A percentile compares a stretch with the other conserved stretches of the same genome.
These are phyloP conservation scores for Trichoderma koningii DNA, from an alignment of 2,329 filamentous ascomycete species.

Conservation along the genomic window DNA sequence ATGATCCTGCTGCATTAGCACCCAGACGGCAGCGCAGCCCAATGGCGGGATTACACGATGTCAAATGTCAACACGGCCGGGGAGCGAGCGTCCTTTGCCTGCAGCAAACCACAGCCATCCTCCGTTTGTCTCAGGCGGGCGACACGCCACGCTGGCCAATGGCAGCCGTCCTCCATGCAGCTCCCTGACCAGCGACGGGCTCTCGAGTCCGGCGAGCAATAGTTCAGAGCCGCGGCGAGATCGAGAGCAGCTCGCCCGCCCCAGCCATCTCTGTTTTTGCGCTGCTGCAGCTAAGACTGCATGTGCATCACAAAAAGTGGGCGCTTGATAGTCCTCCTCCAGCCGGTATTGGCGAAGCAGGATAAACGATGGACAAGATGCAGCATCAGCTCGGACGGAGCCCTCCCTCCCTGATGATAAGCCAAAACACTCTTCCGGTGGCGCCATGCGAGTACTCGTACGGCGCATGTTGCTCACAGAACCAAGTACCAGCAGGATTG, in stretches of 20 bases:
- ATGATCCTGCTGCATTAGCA: slow-evolving; percentile 30
- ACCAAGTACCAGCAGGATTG: background rate
- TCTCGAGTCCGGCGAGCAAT: slow-evolving; percentile 11
- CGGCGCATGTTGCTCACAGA: slow-evolving; percentile 1
- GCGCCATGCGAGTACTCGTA: slow-evolving; percentile 18
- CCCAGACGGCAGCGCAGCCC: slow-evolving; percentile 30
- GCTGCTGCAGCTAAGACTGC: slow-evolving; percentile 26
- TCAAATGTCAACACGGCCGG: slow-evolving; percentile 32
- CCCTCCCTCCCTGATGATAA: slow-evolving; percentile 24
- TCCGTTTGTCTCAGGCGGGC: slow-evolving; percentile 18
- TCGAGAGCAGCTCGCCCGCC: slow-evolving; percentile 16
- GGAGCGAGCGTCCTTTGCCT: slow-evolving; percentile 21
- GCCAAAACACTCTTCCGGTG: slow-evolving; percentile 21
- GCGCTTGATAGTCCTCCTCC: slow-evolving; percentile 20
- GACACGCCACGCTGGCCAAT: slow-evolving; percentile 24
- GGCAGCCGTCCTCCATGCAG: slow-evolving; percentile 3
- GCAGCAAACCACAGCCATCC: slow-evolving; percentile 16
- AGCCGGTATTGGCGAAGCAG: slow-evolving; percentile 13
- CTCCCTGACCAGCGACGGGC: slow-evolving; percentile 9
- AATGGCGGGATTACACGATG: slow-evolving; percentile 41
- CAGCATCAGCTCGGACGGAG: slow-evolving; percentile 28
- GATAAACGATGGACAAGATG: slow-evolving; percentile 21
- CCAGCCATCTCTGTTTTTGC: slow-evolving; percentile 28
- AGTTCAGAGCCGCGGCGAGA: slow-evolving; percentile 22
- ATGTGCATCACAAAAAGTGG: slow-evolving; percentile 22